A percentile compares a stretch with the other conserved stretches of the same genome.
Evolutionary conservation across 352 stramenopile genomes (phyloP).

Genomic region (Phytopythium chamaehyphon): DNA sequence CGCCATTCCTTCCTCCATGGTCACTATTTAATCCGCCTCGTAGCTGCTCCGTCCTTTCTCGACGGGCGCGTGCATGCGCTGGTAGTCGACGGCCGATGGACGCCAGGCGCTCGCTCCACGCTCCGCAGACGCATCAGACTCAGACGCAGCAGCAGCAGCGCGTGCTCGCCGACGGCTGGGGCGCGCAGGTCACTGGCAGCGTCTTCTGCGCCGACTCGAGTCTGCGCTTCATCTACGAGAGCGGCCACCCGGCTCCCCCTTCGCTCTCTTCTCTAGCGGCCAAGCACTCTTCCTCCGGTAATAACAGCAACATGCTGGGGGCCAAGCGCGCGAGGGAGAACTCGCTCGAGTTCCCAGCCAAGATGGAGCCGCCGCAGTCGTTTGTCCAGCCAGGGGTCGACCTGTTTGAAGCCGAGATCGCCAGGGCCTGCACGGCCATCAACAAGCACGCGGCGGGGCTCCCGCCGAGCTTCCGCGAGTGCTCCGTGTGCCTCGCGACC

Average conservation of each 20-base stretch:
- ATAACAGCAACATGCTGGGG: neutral
- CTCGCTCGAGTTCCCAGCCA: constrained; percentile 10
- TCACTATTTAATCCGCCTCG: too few relatives aligned
- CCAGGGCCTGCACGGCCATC: constrained; percentile 49
- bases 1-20: too few relatives aligned
- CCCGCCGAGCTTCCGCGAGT: constrained; percentile 61
- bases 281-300: neutral
- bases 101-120: too few relatives aligned
- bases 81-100: too few relatives aligned
- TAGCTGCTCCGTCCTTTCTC: too few relatives aligned
- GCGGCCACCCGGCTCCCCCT: constrained; percentile 4
- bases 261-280: constrained; percentile 3
- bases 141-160: constrained; percentile 36
- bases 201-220: constrained; percentile 83
- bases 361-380: neutral
- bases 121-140: too few relatives aligned
- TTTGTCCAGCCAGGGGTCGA: constrained; percentile 33
- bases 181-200: constrained; percentile 39
- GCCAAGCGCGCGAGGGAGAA: constrained; percentile 23
- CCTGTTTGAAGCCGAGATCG: constrained; percentile 61
- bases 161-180: constrained; percentile 71
- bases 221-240: constrained; percentile 79
- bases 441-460: constrained; percentile 34
- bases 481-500: constrained; percentile 64
- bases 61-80: too few relatives aligned